Base-by-base conservation (phyloP, 2,329 filamentous ascomycete species). In the Ophiostoma quercus region DNA sequence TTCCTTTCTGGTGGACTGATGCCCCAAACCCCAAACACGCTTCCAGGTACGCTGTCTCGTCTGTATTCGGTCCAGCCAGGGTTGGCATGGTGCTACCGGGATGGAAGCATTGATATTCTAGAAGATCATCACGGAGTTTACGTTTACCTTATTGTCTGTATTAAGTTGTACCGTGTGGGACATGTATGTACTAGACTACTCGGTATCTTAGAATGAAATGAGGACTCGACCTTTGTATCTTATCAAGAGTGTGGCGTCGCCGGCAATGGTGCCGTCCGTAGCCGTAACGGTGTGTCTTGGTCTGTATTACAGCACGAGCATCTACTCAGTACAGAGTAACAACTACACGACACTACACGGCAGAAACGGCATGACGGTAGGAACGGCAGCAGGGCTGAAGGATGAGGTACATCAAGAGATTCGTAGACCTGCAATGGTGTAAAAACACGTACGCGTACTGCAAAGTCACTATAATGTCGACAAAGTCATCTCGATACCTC, bases 341-440 rank as follows among this genome's bases (percentile, higher is more conserved):
- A n/a, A n/a, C n/a, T n/a, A n/a, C n/a, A n/a, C n/a, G n/a, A n/a
- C n/a, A n/a, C n/a, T n/a, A n/a, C 39, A 9, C 39, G 39, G 39
- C 39, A 41, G 39, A 2, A 12, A 41, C 39, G 60, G 2, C 29
- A 9, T 37, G 37, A 65, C 34, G 62, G 62, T 65, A 37, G 57
- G 25, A 63, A 34, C 62, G 62, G 34, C 62, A 39, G n/a, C 62
- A 65, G 62, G 62, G 62, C 62, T 65, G 62, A 65, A 65, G 34
- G 62, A 22, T 22, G 34, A 29, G 22, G 41, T 47, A 19, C 16
- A 47, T 34, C 6, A 6, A 6, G 32, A 6, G 3, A 34, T 34
- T 34, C 32, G 32, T 34, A 34, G 32, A 34, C n/a, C 32, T 34
- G 32, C 32, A 34, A 16, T 47, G 43, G 43, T 47, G 43, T 47